Evolutionary conservation across 495 filamentous ascomycete genomes (phyloP), one percentile per base, ranked within the genome.

Genomic region (Astrocystis sublimbata): DNA sequence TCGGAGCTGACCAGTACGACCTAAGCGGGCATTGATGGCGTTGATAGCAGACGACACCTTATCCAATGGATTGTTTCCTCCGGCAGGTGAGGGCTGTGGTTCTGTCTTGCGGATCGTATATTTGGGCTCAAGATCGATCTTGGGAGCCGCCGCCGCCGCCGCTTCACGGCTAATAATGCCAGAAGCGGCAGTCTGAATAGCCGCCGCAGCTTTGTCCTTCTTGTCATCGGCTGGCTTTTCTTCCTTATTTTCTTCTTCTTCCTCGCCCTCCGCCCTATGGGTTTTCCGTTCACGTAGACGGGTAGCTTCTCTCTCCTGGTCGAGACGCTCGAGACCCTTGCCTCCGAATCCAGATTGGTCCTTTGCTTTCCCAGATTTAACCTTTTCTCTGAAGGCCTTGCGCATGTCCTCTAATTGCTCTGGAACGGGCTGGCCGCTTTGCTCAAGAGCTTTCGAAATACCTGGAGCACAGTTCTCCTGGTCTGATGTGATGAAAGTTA

Each of bases 401-500:
- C 81, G 79, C 83, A 85, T 83, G 50, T 83, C 81, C 40, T 79
- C 75, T 17, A 85, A 75, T 9, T 78, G 75, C 68, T 92, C 87
- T 1, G 94, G 93, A 1, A 97, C 80, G 21, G 85, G 79, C 70
- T 94, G 90, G 8, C 88, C 90, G 75, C 92, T 96, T 72, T 97
- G 90, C 66, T 89, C 89, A n/a, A 99, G 79, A 8, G 96, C 96
- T 75, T 96, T 97, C 40, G 89, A 87, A 60, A 99, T 93, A 65
- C 94, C 91, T 19, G 91, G 82, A 6, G 93, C 87, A 69, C 91
- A 97, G 40, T 92, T 88, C 65, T 94, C 93, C 67, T 99, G 92
- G 12, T 96, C 90, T 53, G 90, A 85, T 1, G 92, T 96, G 54
- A 99, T 78, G 73, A 99, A 96, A 0, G 94, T 98, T 43, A 98